These are phyloP conservation scores for Puccinia novopanici DNA, from an alignment of 1,284 basidiomycete genomes.

Conservation along the genomic window DNA sequence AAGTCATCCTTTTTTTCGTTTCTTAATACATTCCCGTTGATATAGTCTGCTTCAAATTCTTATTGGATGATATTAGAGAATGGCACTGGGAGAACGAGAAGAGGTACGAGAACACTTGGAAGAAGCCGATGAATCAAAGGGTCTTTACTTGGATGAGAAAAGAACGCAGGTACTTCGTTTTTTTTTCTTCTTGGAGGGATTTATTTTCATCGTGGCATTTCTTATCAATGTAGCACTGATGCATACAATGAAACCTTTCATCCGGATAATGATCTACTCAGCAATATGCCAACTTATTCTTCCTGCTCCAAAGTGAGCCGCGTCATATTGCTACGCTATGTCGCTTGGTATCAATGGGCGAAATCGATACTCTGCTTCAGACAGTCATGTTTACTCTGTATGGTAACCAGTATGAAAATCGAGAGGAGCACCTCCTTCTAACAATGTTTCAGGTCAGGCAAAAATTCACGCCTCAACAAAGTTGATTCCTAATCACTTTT, in stretches of 20 bases:
- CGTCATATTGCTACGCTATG: slow-evolving; percentile 94
- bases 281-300: slow-evolving; percentile 98
- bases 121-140: slow-evolving; percentile 85
- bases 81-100: slow-evolving; percentile 63
- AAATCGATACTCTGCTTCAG: slow-evolving; percentile 97
- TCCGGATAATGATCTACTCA: slow-evolving; percentile 60
- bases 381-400: slow-evolving; percentile 99
- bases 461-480: neutral
- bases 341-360: slow-evolving; percentile 89
- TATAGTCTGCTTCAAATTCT: slow-evolving; percentile 62
- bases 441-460: slow-evolving; percentile 83
- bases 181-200: neutral
- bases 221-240: neutral
- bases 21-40: slow-evolving; percentile 20
- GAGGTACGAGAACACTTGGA: slow-evolving; percentile 92
- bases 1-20: neutral
- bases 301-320: slow-evolving; percentile 95
- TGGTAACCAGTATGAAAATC: slow-evolving; percentile 97
- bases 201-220: neutral
- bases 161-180: slow-evolving; percentile 66
- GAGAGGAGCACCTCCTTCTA: slow-evolving; percentile 94
- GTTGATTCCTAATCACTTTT: neutral
- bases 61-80: slow-evolving; percentile 53
- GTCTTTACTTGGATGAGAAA: slow-evolving; percentile 87
- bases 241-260: neutral